Percentiles rank a stretch among this genome's conserved stretches.
These are phyloP conservation scores for Syzygium malaccense DNA, from an alignment of 441 rosid species.

Conservation along the genomic window DNA sequence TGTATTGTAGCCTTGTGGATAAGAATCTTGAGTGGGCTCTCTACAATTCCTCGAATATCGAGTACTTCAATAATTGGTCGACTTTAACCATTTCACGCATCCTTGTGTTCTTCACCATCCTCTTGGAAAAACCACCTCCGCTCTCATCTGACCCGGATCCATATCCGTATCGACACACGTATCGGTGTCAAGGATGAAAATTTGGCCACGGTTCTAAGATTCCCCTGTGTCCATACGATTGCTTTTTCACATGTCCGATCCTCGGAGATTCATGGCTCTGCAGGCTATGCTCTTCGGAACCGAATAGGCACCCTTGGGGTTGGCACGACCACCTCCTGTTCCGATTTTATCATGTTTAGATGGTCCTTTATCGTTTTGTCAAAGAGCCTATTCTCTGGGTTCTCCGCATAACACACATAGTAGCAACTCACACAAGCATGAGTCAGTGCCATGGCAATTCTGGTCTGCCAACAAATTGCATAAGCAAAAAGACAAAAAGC, in stretches of 20 bases:
- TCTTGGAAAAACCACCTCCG: not conserved
- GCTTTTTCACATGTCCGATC: not conserved
- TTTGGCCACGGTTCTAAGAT: not conserved
- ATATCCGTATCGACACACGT: not conserved
- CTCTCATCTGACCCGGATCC: not conserved
- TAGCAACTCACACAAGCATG: constrained; percentile 95
- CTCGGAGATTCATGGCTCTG: not conserved
- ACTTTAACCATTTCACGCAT: not conserved
- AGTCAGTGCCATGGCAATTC: constrained; percentile 98
- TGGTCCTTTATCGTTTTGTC: constrained; percentile 61
- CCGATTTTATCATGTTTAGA: constrained; percentile 29
- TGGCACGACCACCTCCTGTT: constrained; percentile 42
- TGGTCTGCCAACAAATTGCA: constrained; percentile 40
- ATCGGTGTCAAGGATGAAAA: not conserved
- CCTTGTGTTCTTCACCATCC: not conserved
- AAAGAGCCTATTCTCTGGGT: constrained; percentile 63
- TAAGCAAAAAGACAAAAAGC: not conserved
- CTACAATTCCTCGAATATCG: constrained; percentile 3
- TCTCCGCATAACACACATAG: constrained; percentile 89
- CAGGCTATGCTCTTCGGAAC: constrained; percentile 10
- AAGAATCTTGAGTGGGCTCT: constrained; percentile 22
- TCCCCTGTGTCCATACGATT: not conserved
- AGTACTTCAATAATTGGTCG: constrained; percentile 5
- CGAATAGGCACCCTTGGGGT: constrained; percentile 66
- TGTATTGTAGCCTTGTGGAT: constrained; percentile 11